Base-by-base conservation (phyloP, 345 rosid species). In the Linum usitatissimum region DNA sequence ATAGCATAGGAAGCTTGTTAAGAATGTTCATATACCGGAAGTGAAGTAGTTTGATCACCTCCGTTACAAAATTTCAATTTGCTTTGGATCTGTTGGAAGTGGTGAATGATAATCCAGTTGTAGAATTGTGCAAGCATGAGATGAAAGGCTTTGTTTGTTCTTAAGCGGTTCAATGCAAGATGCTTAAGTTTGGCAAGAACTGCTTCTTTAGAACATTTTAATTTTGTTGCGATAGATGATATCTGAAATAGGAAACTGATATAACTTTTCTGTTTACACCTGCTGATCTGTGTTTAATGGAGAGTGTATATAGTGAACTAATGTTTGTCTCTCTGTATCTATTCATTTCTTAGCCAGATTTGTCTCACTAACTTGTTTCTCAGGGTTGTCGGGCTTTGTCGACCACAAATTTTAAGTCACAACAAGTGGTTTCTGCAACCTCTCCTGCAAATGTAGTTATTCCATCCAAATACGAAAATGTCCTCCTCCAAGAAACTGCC, bases 381-480 rank as follows among this genome's bases (percentile, higher is more conserved):
- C 86, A 92, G 98, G 77, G 67, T 30, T 79, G 36, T 65, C 73
- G 77, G 73, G 74, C 75, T 64, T 65, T 81, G 54, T 69, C 78
- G 23, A 67, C 59, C 34, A 64, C 76, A 63, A 69, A 55, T 40
- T 65, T 72, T 6, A 45, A 53, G 62, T 69, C 67, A 55, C 62
- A 74, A 72, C 78, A 70, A 53, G 67, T 40, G 72, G 66, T 64
- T 48, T 67, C 45, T 67, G 75, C 74, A 36, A 66, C 57, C 63
- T 59, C 79, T 73, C 67, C 55, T 60, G 65, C 68, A 9, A 65
- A 49, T 69, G 55, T 45, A 34, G 57, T 63, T 39, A 31, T 68
- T 54, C 66, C 83, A 59, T 64, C 82, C 31, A 68, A 62, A 66
- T 78, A 63, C 62, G 75, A 77, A 57, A 58, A 31, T 53, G 40